These are phyloP conservation scores for Peniophora sp. DNA, from an alignment of 1,284 basidiomycete species.

Conservation along the genomic window DNA sequence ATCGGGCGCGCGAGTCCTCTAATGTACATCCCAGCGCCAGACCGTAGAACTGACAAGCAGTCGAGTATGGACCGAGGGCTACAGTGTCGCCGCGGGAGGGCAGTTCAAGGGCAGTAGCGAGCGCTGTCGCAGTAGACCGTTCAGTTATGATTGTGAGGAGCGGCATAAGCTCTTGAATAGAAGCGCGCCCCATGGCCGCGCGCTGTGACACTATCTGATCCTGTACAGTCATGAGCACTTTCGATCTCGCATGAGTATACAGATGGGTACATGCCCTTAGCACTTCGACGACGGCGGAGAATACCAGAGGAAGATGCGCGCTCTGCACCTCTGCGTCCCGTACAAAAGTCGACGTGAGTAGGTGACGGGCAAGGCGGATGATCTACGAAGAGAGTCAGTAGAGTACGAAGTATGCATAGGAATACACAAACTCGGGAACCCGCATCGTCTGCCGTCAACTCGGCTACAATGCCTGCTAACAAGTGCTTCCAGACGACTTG, in stretches of 20 bases:
- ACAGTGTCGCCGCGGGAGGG: conserved; percentile 20
- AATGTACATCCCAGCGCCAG: conserved; percentile 25
- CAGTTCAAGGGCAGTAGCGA: conserved; percentile 42
- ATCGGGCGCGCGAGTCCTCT: conserved; percentile 14
- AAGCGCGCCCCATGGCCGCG: conserved; percentile 10
- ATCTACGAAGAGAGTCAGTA: conserved; percentile 33
- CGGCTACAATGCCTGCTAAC: conserved; percentile 43
- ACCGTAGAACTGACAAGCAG: conserved; percentile 54
- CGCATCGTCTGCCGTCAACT: conserved; percentile 37
- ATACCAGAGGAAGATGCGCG: conserved; percentile 75
- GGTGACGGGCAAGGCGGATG: conserved; percentile 56
- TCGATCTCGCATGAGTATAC: too few species aligned
- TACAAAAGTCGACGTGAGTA: conserved; percentile 59
- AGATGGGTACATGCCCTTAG: conserved; percentile 35
- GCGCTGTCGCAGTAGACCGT: conserved; percentile 37
- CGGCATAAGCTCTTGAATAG: conserved; percentile 5
- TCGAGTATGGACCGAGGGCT: conserved; percentile 36
- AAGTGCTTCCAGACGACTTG: conserved; percentile 81
- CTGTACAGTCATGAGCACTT: conserved; percentile 23
- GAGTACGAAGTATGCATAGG: neutral
- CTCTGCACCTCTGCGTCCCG: conserved; percentile 80
- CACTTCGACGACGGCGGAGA: conserved; percentile 56
- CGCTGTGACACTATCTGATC: conserved; percentile 28
- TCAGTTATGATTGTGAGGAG: conserved; percentile 14
- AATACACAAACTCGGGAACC: conserved; percentile 36